phyloP scores from a whole-genome alignment of 495 filamentous ascomycete genomes.

The Astrocystis sublimbata region DNA sequence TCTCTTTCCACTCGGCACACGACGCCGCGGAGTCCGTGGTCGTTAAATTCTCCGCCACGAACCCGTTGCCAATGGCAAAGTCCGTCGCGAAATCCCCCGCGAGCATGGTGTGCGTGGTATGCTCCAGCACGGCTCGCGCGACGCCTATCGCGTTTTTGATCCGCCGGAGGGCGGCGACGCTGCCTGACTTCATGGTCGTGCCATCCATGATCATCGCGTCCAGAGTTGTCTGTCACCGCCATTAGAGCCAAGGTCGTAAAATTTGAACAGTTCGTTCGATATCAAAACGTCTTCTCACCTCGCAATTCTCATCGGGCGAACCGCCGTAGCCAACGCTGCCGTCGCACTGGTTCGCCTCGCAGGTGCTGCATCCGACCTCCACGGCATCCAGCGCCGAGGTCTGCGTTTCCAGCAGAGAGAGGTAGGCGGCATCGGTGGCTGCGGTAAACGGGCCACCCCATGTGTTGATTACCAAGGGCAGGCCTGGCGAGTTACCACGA shows the following conservation, averaged over 20 bases:
- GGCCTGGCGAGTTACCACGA: constrained; percentile 32
- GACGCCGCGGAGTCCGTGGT: constrained; percentile 34
- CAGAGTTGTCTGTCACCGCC: constrained; percentile 38
- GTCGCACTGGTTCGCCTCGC: constrained; percentile 49
- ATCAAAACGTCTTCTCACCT: constrained; percentile 19
- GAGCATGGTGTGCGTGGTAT: constrained; percentile 48
- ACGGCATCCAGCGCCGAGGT: constrained; percentile 46
- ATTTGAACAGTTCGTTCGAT: no score
- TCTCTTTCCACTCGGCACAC: constrained; percentile 42
- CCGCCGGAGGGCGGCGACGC: constrained; percentile 47
- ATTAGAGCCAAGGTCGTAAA: neutral
- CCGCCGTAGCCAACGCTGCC: constrained; percentile 50
- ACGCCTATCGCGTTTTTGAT: constrained; percentile 45
- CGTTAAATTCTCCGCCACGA: constrained; percentile 39
- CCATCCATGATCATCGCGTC: constrained; percentile 52
- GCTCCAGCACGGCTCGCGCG: constrained; percentile 45
- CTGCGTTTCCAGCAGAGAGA: constrained; percentile 26
- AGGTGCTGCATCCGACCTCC: constrained; percentile 44
- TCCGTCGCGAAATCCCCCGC: constrained; percentile 48
- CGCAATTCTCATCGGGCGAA: constrained; percentile 50
- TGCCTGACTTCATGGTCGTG: constrained; percentile 45
- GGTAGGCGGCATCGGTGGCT: constrained; percentile 51
- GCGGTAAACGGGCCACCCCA: constrained; percentile 49
- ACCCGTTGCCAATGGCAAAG: constrained; percentile 49
- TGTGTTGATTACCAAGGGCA: constrained; percentile 48